Percentiles rank a stretch among this genome's conserved stretches.
Conservation (phyloP, 2,329 filamentous ascomycete species). For the Talaromyces pinophilus region DNA sequence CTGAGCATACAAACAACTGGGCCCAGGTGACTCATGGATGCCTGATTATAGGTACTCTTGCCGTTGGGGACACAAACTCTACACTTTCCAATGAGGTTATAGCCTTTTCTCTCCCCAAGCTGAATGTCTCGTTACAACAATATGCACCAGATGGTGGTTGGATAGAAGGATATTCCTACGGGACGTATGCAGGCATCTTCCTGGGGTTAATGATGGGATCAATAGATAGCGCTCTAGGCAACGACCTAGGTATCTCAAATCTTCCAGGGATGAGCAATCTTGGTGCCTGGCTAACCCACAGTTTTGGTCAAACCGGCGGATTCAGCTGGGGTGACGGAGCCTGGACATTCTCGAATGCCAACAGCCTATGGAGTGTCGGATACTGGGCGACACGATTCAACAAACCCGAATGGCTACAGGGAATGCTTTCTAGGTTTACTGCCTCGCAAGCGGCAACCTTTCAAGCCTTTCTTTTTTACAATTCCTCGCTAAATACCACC, state of each 20-base stretch:
- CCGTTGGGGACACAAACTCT: background rate
- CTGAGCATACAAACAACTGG: constrained; percentile 4
- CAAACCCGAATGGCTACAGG: background rate
- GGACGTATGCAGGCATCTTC: background rate
- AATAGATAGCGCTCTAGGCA: background rate
- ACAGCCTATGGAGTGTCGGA: background rate
- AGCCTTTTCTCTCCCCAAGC: background rate
- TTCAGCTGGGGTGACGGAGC: background rate
- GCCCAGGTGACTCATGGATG: background rate
- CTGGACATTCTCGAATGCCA: constrained; percentile 1
- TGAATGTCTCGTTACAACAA: background rate
- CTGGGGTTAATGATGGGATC: background rate
- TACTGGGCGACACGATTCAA: background rate
- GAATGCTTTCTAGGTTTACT: background rate
- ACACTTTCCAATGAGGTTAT: background rate
- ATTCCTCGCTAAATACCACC: too few relatives aligned
- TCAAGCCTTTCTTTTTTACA: too few relatives aligned
- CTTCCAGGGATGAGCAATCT: background rate
- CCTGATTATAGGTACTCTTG: background rate
- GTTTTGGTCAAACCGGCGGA: background rate
- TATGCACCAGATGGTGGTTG: constrained; percentile 3
- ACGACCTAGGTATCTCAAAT: background rate
- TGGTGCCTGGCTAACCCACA: background rate
- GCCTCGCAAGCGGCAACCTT: too few relatives aligned
- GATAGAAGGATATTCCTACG: constrained; percentile 1